Percentiles rank a stretch among this genome's conserved stretches.
These are phyloP conservation scores for Pichia kluyveri DNA, from an alignment of 805 yeast species.

Conservation along the genomic window DNA sequence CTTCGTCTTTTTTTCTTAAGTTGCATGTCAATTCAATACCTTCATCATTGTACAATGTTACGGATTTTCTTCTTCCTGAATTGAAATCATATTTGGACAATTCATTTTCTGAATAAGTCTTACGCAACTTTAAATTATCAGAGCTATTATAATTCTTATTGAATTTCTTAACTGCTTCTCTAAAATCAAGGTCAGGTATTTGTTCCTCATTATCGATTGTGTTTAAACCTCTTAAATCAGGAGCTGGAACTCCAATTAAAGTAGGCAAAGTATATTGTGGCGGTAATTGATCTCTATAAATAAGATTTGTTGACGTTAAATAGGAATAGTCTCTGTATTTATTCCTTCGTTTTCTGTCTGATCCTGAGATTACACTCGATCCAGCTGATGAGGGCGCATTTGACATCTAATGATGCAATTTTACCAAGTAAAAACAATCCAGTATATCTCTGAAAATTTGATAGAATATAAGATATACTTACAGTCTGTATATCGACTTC, in stretches of 20 bases:
- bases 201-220: constrained; percentile 24
- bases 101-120: constrained; percentile 61
- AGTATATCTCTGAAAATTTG: too few species aligned
- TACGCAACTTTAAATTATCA: constrained; percentile 26
- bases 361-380: neutral
- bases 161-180: constrained; percentile 13
- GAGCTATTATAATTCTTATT: neutral
- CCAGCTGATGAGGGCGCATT: neutral
- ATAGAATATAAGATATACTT: too few species aligned
- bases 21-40: too few species aligned
- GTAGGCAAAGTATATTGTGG: constrained; percentile 13
- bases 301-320: constrained; percentile 9
- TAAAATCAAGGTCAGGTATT: constrained; percentile 18
- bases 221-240: constrained; percentile 15
- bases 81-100: constrained; percentile 46
- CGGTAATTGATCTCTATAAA: constrained; percentile 10
- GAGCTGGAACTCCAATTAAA: constrained; percentile 11
- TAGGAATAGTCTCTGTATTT: constrained; percentile 7
- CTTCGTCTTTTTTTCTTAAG: neutral
- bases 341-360: constrained; percentile 1
- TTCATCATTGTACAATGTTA: neutral
- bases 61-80: constrained; percentile 16
- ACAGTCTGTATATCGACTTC: too few species aligned
- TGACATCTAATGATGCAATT: neutral
- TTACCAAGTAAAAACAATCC: neutral